These are phyloP conservation scores for Fusarium redolens DNA, from an alignment of 2,329 filamentous ascomycete species.

Conservation along the genomic window DNA sequence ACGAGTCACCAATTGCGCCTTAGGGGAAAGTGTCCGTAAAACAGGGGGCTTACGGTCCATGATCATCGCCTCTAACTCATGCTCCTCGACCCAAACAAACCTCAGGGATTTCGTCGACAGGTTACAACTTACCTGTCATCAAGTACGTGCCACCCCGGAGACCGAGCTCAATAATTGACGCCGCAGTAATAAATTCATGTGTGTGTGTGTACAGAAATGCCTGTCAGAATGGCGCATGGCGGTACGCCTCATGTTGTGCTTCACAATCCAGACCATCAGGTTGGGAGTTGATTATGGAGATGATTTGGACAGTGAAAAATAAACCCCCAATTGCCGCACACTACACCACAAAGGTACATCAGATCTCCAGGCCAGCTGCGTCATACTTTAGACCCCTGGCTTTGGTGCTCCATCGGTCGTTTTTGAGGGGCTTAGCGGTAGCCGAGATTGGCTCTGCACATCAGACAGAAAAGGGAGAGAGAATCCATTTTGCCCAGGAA, in stretches of 20 bases:
- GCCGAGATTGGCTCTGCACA: conserved; percentile 35
- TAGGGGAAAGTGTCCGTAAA: conserved; percentile 4
- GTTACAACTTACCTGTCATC: conserved; percentile 11
- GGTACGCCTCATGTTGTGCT: conserved; percentile 1
- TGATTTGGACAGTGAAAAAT: not conserved
- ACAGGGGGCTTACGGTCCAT: conserved; percentile 27
- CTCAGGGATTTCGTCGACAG: conserved; percentile 5
- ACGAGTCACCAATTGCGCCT: conserved; percentile 21
- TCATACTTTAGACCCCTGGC: conserved; percentile 31
- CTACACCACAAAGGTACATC: conserved; percentile 20
- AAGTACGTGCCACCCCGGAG: not conserved
- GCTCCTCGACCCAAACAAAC: not conserved
- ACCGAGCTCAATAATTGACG: conserved; percentile 23
- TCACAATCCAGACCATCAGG: conserved; percentile 1
- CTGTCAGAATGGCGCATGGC: conserved; percentile 7
- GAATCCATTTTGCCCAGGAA: not conserved
- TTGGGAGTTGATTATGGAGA: not conserved
- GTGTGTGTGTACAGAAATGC: not conserved
- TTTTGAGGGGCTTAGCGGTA: conserved; percentile 34
- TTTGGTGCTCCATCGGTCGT: conserved; percentile 23
- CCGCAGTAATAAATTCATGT: not conserved
- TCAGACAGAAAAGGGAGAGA: conserved; percentile 15
- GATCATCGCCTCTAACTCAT: conserved; percentile 8
- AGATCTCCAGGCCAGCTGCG: conserved; percentile 22
- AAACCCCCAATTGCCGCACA: conserved; percentile 13